Conservation (phyloP, 805 yeast genomes). For the Blastobotrys americana region DNA sequence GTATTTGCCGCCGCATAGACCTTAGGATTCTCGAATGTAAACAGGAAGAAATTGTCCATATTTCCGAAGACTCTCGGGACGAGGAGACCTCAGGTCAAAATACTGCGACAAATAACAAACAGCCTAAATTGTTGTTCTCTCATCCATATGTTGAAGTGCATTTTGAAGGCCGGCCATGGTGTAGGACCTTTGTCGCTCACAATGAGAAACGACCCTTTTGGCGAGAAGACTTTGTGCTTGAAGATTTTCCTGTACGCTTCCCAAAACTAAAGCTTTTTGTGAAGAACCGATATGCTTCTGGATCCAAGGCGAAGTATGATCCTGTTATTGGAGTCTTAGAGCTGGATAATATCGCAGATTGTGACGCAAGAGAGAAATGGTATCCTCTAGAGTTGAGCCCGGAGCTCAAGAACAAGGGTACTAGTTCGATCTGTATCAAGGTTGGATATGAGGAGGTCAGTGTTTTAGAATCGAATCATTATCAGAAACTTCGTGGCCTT, state of each 20-base stretch:
- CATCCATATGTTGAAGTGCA: constrained; percentile 58
- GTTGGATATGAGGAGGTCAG: constrained; percentile 21
- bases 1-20: constrained; percentile 15
- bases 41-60: constrained; percentile 1
- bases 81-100: neutral
- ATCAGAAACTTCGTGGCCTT: constrained; percentile 56
- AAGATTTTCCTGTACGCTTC: constrained; percentile 45
- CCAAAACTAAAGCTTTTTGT: constrained; percentile 28
- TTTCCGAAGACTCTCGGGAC: neutral
- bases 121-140: constrained; percentile 11
- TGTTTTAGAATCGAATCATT: constrained; percentile 49
- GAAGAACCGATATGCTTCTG: constrained; percentile 15
- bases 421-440: constrained; percentile 24
- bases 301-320: constrained; percentile 31
- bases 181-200: constrained; percentile 60
- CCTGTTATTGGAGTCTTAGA: constrained; percentile 38
- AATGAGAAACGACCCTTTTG: constrained; percentile 57
- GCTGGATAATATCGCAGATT: constrained; percentile 9
- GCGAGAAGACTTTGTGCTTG: constrained; percentile 66
- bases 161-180: constrained; percentile 71
- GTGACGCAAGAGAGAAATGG: constrained; percentile 21
- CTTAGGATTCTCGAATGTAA: constrained; percentile 18
- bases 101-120: constrained; percentile 7
- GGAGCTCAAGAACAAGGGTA: constrained; percentile 11
- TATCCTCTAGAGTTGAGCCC: constrained; percentile 16